Base-by-base conservation (phyloP, 768 basidiomycete species). In the Tephrocybe sp. region DNA sequence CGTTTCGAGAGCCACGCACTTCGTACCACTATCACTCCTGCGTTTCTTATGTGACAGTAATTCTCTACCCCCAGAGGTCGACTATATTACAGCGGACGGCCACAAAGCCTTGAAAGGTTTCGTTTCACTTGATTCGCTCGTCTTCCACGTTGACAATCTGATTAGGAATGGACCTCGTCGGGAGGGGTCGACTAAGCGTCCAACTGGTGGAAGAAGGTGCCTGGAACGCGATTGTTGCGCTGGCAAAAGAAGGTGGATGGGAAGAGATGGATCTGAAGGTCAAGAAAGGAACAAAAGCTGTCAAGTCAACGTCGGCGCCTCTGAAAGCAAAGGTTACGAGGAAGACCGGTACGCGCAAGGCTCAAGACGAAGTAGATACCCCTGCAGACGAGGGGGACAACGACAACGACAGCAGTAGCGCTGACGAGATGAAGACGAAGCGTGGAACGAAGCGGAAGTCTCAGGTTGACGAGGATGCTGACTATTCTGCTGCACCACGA, bases 241-340 rank as follows among this genome's bases (percentile, higher is more conserved):
- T 98, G 45, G 86, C 90, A 0, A 74, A 81, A 47, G 76, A 70
- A 24, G 93, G 93, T 1, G 93, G 93, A 0, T 96, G 91, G 89
- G 84, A 87, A 17, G 73, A 73, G 1, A 56, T 77, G 47, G 64
- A 76, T 47, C 58, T 79, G 3, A 72, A 68, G 48, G 66, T 64
- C 48, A 73, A 67, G 64, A 72, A 70, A 53, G 53, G 50, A 38
- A 60, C 56, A 33, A 23, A 39, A 37, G 6, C 55, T 2, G 48
- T 39, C 3, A 68, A 67, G 53, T 56, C 58, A 18, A 40, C 56
- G 23, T 50, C 45, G 15, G 39, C 55, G 23, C 55, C 32, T 5
- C 28, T 11, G 28, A 68, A 62, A 42, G 44, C 38, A 25, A 68
- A 62, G 42, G 51, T 39, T 18, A 26, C 43, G 42, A 20, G 34